Base-by-base conservation (phyloP, 169 alveolate species). In the Plasmodium gonderi region DNA sequence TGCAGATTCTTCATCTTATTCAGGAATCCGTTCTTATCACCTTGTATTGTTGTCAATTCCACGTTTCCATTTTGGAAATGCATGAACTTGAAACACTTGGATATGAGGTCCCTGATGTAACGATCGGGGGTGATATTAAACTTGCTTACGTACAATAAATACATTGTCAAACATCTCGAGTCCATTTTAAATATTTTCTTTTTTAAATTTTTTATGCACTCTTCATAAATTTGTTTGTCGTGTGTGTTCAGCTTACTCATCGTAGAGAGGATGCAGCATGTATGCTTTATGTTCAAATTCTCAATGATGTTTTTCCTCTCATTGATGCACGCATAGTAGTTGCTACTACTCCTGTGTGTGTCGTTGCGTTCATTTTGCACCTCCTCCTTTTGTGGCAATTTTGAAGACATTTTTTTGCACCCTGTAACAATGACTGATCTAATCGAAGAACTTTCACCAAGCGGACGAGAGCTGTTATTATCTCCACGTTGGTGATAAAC, bases 81-180 rank as follows among this genome's bases (percentile, higher is more conserved):
- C n/a, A 5, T 14, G n/a, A 29, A 9, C 33, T 81, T 85, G 11
- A 77, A 89, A 49, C 91, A 60, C 5, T 29, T 67, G 3, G 91
- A 77, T 31, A 89, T 7, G n/a, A 78, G 45, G 9, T 6, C 29
- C 23, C n/a, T 77, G 9, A 89, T 89, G 81, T 89, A 77, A 23
- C 20, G n/a, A 44, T 89, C 94, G 29, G 68, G 80, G 12, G 23
- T 65, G 12, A 89, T 7, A 17, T 79, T 79, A 33, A 77, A 89
- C 64, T 77, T 89, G 49, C 94, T 89, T 36, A 89, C 80, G 42
- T 89, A 89, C 26, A 89, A 40, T 1, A 89, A 33, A 68, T 89
- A 89, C 64, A 89, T 89, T 47, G 91, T 17, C 0, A 89, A 68
- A 49, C 90, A 89, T 23, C 80, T 89, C 2, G 68, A 6, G 26